phyloP scores from a whole-genome alignment of 345 rosid species.

The Lepidium africanum region DNA sequence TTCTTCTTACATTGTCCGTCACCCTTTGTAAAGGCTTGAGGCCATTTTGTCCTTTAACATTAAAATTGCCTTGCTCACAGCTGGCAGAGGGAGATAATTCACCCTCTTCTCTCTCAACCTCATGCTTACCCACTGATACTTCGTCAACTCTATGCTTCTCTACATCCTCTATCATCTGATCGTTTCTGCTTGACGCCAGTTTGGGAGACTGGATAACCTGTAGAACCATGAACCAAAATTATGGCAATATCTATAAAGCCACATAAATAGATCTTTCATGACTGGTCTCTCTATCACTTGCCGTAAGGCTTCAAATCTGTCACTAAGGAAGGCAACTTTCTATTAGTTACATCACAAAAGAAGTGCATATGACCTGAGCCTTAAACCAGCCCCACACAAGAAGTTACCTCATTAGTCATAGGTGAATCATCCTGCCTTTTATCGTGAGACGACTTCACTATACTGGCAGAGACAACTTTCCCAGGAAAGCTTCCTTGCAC shows the following conservation, averaged over 20 bases:
- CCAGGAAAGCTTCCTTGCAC: slow-evolving; percentile 56
- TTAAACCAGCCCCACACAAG: not conserved
- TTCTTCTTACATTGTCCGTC: slow-evolving; percentile 41
- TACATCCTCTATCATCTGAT: slow-evolving; percentile 35
- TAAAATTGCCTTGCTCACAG: slow-evolving; percentile 74
- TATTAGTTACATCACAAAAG: not conserved
- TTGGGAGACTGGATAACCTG: slow-evolving; percentile 49
- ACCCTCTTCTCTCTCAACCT: slow-evolving; percentile 88
- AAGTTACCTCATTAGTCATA: slow-evolving; percentile 45
- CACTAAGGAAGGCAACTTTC: not conserved
- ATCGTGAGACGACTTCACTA: slow-evolving; percentile 9
- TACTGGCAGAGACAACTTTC: slow-evolving; percentile 25
- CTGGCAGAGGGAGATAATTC: slow-evolving; percentile 82
- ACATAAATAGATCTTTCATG: not conserved
- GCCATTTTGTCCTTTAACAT: slow-evolving; percentile 49
- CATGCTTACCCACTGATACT: slow-evolving; percentile 42
- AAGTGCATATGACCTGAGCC: not conserved
- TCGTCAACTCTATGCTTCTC: slow-evolving; percentile 38
- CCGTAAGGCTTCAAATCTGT: not conserved
- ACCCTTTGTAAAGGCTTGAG: slow-evolving; percentile 38
- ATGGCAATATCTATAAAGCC: not conserved
- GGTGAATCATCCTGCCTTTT: slow-evolving; percentile 39
- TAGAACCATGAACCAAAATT: slow-evolving; percentile 12
- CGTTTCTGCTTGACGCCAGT: slow-evolving; percentile 37
- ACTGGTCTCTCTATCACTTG: not conserved